Base-by-base conservation (phyloP, 805 yeast genomes). In the Starmera pachycereana region DNA sequence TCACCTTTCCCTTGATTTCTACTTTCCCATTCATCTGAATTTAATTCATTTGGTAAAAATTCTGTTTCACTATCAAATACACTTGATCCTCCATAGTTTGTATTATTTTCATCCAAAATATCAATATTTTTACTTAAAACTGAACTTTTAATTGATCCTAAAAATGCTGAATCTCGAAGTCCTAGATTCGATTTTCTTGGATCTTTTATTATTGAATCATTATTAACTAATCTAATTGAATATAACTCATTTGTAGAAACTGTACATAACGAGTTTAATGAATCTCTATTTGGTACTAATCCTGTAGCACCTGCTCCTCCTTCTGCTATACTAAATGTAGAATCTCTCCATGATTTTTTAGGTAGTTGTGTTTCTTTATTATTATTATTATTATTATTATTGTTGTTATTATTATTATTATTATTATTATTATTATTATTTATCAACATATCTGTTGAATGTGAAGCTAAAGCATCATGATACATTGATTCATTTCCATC, bases 231-330 rank as follows among this genome's bases (percentile, higher is more conserved):
- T 52, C 87, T 72, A 32, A 88, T 86, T 5, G 85, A 81, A 53
- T 87, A 71, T 36, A 88, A 70, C 55, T 86, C 90, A 38, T 81
- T 85, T 1, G 96, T 86, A 29, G 89, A 78, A 29, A 89, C 89
- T 0, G 96, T 87, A 25, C 87, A 88, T 42, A 82, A 52, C 0
- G 96, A 84, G 32, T 72, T 73, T 41, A 76, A 67, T 9, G 94
- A 81, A 30, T 74, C 78, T 56, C 90, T 74, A 36, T 74, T 39
- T 30, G 27, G 27, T 29, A 6, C n/a, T 29, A 29, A 29, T 29
- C 30, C n/a, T 6, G 30, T 10, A 12, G 12, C 12, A 12, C 10
- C 14, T 34, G 18, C 29, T 30, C 48, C 38, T 51, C 49, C 13
- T 40, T 57, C 50, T 35, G 57, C 60, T 16, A 56, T 41, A 0